Conservation (phyloP, 164 flowering plant species). For the Aristolochia californica region DNA sequence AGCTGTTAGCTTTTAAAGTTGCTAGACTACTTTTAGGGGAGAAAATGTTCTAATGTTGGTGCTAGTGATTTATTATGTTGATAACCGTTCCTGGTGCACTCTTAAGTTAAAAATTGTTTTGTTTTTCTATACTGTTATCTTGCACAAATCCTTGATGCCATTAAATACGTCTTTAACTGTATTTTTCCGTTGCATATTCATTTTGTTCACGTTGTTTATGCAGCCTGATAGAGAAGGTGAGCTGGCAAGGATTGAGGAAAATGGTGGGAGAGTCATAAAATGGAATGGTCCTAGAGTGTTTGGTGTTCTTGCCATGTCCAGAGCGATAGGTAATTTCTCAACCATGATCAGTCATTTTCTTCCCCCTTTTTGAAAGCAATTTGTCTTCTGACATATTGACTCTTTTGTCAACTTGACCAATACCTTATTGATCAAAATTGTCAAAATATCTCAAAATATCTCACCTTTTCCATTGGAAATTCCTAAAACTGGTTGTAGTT, state of each 20-base stretch:
- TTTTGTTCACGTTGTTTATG: conserved; percentile 15
- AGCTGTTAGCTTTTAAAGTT: too few relatives aligned
- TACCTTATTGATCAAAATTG: too few relatives aligned
- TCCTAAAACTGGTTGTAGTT: too few relatives aligned
- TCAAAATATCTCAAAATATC: too few relatives aligned
- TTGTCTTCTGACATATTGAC: not conserved
- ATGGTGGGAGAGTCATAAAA: conserved; percentile 65
- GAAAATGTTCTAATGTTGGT: too few relatives aligned
- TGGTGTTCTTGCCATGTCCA: conserved; percentile 81
- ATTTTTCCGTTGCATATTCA: too few relatives aligned
- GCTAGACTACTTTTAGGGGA: too few relatives aligned
- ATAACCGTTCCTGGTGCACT: not conserved
- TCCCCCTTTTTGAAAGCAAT: not conserved
- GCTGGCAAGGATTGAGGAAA: conserved; percentile 50
- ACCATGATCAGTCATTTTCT: not conserved
- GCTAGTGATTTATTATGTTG: not conserved
- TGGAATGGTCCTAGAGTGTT: conserved; percentile 71
- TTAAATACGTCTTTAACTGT: not conserved
- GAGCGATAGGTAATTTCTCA: conserved; percentile 50
- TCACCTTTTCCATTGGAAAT: too few relatives aligned
- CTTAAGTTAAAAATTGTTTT: not conserved
- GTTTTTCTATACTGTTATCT: not conserved
- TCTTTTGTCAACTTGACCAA: not conserved
- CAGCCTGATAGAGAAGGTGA: conserved; percentile 77
- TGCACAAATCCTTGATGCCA: not conserved